A percentile compares a stretch with the other conserved stretches of the same genome.
phyloP scores from a whole-genome alignment of 352 stramenopile genomes.

The Pilasporangium apinafurcum region DNA sequence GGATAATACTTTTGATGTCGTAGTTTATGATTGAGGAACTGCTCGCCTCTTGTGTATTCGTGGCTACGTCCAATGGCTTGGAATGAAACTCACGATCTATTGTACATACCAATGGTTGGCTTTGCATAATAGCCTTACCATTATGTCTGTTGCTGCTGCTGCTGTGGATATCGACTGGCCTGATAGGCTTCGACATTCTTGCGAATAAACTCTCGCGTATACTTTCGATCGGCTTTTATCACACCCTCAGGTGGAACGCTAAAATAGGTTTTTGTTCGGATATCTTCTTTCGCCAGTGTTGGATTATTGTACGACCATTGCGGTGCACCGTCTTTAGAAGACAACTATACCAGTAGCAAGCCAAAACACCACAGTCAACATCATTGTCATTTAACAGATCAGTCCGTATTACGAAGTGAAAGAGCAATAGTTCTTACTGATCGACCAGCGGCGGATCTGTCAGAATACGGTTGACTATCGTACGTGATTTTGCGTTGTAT shows the following conservation, averaged over 20 bases:
- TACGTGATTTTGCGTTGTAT: constrained; percentile 55
- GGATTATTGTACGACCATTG: constrained; percentile 50
- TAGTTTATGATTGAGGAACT: constrained; percentile 11
- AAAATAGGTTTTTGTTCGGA: constrained; percentile 36
- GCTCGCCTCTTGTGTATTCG: background rate
- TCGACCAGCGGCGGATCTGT: constrained; percentile 22
- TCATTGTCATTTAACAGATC: constrained; percentile 1
- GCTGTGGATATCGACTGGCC: constrained; percentile 14
- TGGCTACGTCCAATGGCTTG: background rate
- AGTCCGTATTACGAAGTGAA: background rate
- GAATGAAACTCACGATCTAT: background rate
- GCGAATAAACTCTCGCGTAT: constrained; percentile 63
- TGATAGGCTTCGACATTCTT: constrained; percentile 40
- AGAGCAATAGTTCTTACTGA: constrained; percentile 15
- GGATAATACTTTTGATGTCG: background rate
- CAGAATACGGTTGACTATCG: constrained; percentile 38
- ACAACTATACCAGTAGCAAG: constrained; percentile 1
- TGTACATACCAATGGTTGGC: too few relatives aligned
- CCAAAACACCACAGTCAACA: constrained; percentile 1
- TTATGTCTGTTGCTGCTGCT: background rate
- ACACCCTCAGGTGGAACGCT: constrained; percentile 40
- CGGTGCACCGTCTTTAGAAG: constrained; percentile 15
- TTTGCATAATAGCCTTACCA: background rate
- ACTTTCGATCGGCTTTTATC: constrained; percentile 48
- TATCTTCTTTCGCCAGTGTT: constrained; percentile 24